Conservation (phyloP, 331 rosid genomes). For the Telfairia occidentalis region DNA sequence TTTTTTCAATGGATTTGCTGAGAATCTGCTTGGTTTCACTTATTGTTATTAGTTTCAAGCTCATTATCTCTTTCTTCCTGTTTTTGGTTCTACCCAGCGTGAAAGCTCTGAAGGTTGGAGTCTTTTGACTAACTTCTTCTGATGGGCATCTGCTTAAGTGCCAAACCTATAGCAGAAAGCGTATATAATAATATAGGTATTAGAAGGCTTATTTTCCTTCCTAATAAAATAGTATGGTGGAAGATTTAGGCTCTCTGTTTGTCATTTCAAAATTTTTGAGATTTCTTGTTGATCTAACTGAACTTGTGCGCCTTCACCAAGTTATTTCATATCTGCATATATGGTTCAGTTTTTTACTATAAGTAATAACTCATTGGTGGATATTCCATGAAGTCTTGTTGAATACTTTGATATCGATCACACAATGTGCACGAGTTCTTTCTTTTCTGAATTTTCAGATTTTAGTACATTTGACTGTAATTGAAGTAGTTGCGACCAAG, state of each 20-base stretch:
- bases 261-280: background rate
- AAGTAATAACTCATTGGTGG: background rate
- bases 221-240: background rate
- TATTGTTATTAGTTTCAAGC: background rate
- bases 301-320: background rate
- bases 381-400: background rate
- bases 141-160: slow-evolving; percentile 12
- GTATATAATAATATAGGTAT: slow-evolving; percentile 10
- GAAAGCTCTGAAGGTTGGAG: background rate
- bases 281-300: background rate
- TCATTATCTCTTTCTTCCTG: background rate
- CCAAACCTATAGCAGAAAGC: background rate
- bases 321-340: background rate
- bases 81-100: background rate
- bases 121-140: background rate
- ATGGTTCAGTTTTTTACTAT: too few species aligned
- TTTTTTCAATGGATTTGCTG: background rate
- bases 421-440: background rate
- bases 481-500: background rate
- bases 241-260: background rate
- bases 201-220: background rate
- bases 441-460: background rate
- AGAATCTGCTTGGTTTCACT: background rate
- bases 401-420: background rate
- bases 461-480: background rate